These are phyloP conservation scores for Neurospora sp. DNA, from an alignment of 495 filamentous ascomycete genomes.

Conservation along the genomic window DNA sequence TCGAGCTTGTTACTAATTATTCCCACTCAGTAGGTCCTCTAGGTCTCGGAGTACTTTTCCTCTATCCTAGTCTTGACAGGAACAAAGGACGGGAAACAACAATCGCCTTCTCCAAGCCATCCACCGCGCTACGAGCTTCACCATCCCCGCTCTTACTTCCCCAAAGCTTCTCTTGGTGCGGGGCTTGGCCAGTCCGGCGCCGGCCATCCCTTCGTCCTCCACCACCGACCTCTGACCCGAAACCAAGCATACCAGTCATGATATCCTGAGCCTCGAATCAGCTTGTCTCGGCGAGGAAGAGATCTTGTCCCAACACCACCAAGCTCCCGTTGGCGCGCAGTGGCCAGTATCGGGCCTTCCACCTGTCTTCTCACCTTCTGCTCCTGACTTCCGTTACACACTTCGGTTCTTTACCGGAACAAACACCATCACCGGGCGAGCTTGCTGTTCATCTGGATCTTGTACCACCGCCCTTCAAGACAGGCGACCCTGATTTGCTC, in stretches of 20 bases:
- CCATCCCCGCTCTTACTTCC: background rate
- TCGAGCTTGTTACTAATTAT: constrained; percentile 10
- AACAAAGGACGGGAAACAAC: background rate
- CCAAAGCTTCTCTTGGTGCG: background rate
- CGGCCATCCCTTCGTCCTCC: background rate
- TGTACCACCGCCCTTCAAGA: background rate
- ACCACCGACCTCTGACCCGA: constrained; percentile 3
- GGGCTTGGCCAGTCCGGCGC: background rate
- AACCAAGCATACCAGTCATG: constrained; percentile 18
- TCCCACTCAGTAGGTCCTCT: background rate
- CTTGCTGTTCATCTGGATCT: background rate
- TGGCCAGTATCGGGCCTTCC: background rate
- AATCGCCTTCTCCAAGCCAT: background rate
- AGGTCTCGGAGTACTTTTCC: background rate
- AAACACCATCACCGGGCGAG: background rate
- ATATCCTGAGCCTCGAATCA: constrained; percentile 21
- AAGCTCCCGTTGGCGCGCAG: constrained; percentile 6
- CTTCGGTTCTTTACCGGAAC: background rate
- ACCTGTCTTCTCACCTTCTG: background rate
- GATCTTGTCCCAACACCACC: constrained; percentile 6
- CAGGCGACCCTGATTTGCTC: constrained; percentile 15
- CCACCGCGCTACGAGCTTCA: background rate
- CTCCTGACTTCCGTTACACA: background rate
- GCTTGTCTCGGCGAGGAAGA: constrained; percentile 21
- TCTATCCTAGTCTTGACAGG: background rate